phyloP scores from a whole-genome alignment of 2,329 filamentous ascomycete species.

The Pyrenochaeta sp. region DNA sequence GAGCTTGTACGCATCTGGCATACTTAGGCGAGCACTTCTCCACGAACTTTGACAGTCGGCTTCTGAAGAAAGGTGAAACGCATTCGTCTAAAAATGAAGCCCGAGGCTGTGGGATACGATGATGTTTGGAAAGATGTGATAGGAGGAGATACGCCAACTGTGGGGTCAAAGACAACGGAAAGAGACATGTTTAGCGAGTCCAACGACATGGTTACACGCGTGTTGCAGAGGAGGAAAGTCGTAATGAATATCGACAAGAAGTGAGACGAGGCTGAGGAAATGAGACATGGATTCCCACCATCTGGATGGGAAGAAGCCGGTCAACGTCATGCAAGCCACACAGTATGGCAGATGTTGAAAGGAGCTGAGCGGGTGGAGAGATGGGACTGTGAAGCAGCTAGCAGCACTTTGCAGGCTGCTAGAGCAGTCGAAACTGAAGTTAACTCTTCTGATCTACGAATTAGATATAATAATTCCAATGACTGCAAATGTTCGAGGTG shows the following conservation, averaged over 20 bases:
- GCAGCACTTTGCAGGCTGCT: too few relatives aligned
- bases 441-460: too few relatives aligned
- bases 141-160: not conserved
- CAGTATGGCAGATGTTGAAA: too few relatives aligned
- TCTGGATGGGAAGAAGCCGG: too few relatives aligned
- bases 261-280: too few relatives aligned
- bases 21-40: slow-evolving; percentile 13
- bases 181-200: not conserved
- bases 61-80: not conserved
- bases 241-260: not conserved
- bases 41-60: not conserved
- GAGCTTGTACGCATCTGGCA: slow-evolving; percentile 18
- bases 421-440: too few relatives aligned
- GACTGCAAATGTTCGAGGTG: too few relatives aligned
- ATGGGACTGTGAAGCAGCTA: too few relatives aligned
- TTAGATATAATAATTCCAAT: too few relatives aligned
- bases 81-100: slow-evolving; percentile 1
- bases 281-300: too few relatives aligned
- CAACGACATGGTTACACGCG: not conserved
- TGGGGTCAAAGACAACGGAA: not conserved
- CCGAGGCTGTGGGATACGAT: not conserved
- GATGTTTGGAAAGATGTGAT: not conserved
- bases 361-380: too few relatives aligned
- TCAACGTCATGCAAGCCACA: too few relatives aligned
- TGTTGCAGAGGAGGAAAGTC: not conserved